Percentiles rank a stretch among this genome's conserved stretches.
Conservation (phyloP, 2,329 filamentous ascomycete genomes). For the Fusarium armeniacum region DNA sequence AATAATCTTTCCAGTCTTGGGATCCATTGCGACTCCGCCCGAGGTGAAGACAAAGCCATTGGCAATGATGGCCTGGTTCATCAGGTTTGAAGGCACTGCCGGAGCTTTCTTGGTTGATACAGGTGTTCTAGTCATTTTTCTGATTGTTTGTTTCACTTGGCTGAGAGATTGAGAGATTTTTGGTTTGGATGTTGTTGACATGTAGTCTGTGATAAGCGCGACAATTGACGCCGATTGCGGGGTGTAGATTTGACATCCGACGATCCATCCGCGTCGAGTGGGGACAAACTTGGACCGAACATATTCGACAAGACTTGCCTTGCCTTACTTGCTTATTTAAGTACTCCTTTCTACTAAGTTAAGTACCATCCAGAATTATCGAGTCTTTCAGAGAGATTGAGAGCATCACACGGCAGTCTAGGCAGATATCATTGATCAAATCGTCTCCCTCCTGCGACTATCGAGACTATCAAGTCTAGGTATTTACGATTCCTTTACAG, state of each 20-base stretch:
- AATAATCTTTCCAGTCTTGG: constrained; percentile 67
- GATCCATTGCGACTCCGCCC: constrained; percentile 76
- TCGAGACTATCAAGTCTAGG: no score
- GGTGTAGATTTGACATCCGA: constrained; percentile 30
- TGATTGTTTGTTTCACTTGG: not conserved
- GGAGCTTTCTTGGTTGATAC: constrained; percentile 48
- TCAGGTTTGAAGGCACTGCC: constrained; percentile 34
- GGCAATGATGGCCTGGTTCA: constrained; percentile 59
- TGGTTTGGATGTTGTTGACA: not conserved
- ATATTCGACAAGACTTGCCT: no score
- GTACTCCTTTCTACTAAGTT: no score
- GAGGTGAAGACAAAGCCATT: constrained; percentile 78
- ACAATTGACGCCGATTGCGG: constrained; percentile 12
- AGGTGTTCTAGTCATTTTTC: constrained; percentile 41
- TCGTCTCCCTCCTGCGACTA: no score
- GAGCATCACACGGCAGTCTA: no score
- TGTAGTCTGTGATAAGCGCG: not conserved
- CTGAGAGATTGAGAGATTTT: not conserved
- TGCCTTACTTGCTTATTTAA: no score
- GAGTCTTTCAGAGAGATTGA: no score
- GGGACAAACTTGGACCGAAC: no score
- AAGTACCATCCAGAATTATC: no score
- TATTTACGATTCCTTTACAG: no score
- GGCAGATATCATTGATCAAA: no score
- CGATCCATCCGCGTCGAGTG: no score